These are phyloP conservation scores for Metschnikowia sp. DNA, from an alignment of 805 yeast genomes.

Conservation along the genomic window DNA sequence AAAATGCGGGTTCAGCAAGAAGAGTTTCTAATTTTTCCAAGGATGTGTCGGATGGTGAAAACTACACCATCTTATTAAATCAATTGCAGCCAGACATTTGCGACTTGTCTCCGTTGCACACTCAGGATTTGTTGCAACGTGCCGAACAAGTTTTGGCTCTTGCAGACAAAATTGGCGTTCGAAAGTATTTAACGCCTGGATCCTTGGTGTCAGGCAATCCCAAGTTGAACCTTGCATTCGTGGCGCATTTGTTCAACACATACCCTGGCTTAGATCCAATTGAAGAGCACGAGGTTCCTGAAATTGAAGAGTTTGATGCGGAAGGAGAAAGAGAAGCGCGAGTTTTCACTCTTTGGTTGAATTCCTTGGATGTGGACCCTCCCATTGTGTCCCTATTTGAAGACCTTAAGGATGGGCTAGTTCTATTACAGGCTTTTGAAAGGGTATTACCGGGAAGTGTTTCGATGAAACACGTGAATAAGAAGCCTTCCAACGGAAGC, in stretches of 20 bases:
- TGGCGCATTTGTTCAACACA: slow-evolving; percentile 94
- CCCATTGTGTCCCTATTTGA: slow-evolving; percentile 89
- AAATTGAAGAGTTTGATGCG: slow-evolving; percentile 96
- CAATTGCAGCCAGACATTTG: slow-evolving; percentile 85
- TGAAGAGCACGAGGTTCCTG: slow-evolving; percentile 86
- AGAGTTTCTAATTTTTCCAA: slow-evolving; percentile 80
- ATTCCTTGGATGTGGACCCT: slow-evolving; percentile 93
- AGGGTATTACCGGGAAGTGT: slow-evolving; percentile 95
- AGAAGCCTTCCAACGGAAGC: slow-evolving; percentile 69
- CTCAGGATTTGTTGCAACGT: slow-evolving; percentile 66
- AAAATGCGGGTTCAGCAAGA: slow-evolving; percentile 86
- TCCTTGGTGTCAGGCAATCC: slow-evolving; percentile 96
- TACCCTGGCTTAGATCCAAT: slow-evolving; percentile 96
- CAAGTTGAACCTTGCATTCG: slow-evolving; percentile 92
- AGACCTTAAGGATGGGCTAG: slow-evolving; percentile 89
- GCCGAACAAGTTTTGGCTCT: slow-evolving; percentile 84
- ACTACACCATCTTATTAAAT: slow-evolving; percentile 82
- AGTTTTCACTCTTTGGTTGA: slow-evolving; percentile 96
- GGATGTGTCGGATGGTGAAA: slow-evolving; percentile 93
- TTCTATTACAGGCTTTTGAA: slow-evolving; percentile 87
- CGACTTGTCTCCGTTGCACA: slow-evolving; percentile 78
- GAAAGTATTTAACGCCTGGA: slow-evolving; percentile 92
- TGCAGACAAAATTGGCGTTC: slow-evolving; percentile 88
- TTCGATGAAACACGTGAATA: slow-evolving; percentile 73
- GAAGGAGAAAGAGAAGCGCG: slow-evolving; percentile 99